Evolutionary conservation across 768 basidiomycete genomes (phyloP).

Genomic region (Tylopilus subfusipes): DNA sequence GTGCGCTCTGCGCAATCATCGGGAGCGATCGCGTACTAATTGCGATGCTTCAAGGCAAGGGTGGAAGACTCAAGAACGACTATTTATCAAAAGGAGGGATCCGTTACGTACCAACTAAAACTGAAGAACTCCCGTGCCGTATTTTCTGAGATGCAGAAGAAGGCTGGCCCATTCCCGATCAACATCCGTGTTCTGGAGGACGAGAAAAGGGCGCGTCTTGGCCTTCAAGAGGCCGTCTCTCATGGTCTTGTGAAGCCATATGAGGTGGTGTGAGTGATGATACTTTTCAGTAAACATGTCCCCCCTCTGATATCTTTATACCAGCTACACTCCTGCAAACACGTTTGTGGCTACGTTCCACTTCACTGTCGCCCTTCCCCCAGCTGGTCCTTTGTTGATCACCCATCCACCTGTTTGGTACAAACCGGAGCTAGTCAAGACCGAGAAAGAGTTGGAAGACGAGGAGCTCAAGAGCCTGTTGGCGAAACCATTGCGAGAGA

Average conservation of each 20-base stretch:
- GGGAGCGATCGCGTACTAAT: background rate
- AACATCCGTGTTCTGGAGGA: constrained; percentile 92
- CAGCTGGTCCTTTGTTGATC: constrained; percentile 83
- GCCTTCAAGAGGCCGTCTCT: constrained; percentile 92
- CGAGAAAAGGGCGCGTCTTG: constrained; percentile 93
- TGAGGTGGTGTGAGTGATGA: constrained; percentile 76
- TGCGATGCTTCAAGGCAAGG: constrained; percentile 62
- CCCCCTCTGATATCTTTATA: background rate
- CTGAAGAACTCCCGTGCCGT: constrained; percentile 97
- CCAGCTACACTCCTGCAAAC: constrained; percentile 73
- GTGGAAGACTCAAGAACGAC: constrained; percentile 86
- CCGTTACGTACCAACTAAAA: constrained; percentile 92
- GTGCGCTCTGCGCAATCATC: constrained; percentile 36
- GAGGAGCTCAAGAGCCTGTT: constrained; percentile 80
- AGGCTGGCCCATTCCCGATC: constrained; percentile 97
- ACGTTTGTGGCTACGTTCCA: constrained; percentile 95
- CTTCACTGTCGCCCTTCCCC: constrained; percentile 91
- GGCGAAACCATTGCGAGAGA: constrained; percentile 76
- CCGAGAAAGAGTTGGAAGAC: constrained; percentile 85
- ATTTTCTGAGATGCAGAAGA: constrained; percentile 97
- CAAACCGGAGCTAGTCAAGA: constrained; percentile 85
- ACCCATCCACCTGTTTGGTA: constrained; percentile 92
- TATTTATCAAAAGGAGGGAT: constrained; percentile 85
- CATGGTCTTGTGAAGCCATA: constrained; percentile 93
- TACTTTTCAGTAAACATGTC: background rate